phyloP scores from a whole-genome alignment of 2,329 filamentous ascomycete genomes.

The Mollisiaceae sp. region DNA sequence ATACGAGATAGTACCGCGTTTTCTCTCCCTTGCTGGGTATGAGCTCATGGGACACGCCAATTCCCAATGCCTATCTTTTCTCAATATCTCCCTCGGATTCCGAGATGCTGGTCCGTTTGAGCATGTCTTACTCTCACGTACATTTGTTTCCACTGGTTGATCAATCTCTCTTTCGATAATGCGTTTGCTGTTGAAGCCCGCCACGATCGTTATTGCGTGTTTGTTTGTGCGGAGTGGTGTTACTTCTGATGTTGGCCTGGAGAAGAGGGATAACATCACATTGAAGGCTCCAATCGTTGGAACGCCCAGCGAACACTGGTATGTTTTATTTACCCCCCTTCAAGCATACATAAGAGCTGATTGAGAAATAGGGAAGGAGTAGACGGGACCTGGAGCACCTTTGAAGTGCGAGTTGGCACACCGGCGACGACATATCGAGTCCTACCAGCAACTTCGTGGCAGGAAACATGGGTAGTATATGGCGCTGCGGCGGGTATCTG shows the following conservation, averaged over 20 bases:
- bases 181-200: constrained; percentile 27
- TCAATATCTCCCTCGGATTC: constrained; percentile 1
- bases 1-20: neutral
- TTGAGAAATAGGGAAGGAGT: constrained; percentile 39
- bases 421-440: constrained; percentile 46
- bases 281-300: constrained; percentile 31
- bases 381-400: constrained; percentile 50
- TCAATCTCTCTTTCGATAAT: constrained; percentile 13
- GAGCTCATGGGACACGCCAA: constrained; percentile 22
- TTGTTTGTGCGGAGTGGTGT: constrained; percentile 7
- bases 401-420: constrained; percentile 47
- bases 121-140: neutral
- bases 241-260: constrained; percentile 7
- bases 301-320: constrained; percentile 31
- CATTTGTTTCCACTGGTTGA: neutral
- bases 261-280: constrained; percentile 31
- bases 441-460: constrained; percentile 47
- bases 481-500: constrained; percentile 63
- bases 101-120: neutral
- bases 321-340: neutral
- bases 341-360: neutral
- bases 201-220: constrained; percentile 7
- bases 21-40: constrained; percentile 14
- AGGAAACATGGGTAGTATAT: constrained; percentile 64
- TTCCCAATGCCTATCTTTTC: constrained; percentile 5